Conservation (phyloP, 1,139 yeast species). For the Candida glucosophila region DNA sequence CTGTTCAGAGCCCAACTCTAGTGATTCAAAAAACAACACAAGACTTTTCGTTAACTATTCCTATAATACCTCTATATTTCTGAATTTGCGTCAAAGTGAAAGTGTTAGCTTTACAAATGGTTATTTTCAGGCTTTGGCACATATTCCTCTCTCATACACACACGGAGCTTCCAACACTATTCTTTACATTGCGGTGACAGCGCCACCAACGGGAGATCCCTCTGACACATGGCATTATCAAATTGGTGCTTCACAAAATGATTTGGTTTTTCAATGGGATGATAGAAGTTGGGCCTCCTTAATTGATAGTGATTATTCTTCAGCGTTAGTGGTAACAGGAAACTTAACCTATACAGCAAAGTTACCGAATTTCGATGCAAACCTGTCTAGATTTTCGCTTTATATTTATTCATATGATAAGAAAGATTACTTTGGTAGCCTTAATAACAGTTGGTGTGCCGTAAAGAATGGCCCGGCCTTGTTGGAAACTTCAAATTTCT, state of each 20-base stretch:
- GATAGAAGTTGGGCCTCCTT: constrained; percentile 47
- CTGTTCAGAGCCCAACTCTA: constrained; percentile 41
- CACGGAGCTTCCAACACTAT: constrained; percentile 11
- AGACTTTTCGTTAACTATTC: constrained; percentile 43
- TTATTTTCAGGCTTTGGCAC: constrained; percentile 48
- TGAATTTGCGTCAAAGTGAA: constrained; percentile 19
- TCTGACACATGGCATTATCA: constrained; percentile 50
- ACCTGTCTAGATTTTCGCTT: constrained; percentile 32
- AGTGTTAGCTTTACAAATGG: constrained; percentile 36
- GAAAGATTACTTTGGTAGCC: constrained; percentile 25
- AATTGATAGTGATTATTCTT: constrained; percentile 65
- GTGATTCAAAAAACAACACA: constrained; percentile 18
- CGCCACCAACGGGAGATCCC: constrained; percentile 32
- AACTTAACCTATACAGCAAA: constrained; percentile 29
- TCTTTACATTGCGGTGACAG: constrained; percentile 41
- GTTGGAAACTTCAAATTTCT: constrained; percentile 12
- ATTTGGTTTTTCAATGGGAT: constrained; percentile 66
- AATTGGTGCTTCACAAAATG: constrained; percentile 61
- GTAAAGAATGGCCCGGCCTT: constrained; percentile 41
- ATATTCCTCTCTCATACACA: constrained; percentile 18
- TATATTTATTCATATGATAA: constrained; percentile 38
- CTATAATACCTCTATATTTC: constrained; percentile 34
- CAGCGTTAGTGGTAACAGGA: constrained; percentile 66
- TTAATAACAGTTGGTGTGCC: constrained; percentile 71
- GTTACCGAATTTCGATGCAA: constrained; percentile 14